Base-by-base conservation (phyloP, 345 rosid genomes). In the Noccaea caerulescens region DNA sequence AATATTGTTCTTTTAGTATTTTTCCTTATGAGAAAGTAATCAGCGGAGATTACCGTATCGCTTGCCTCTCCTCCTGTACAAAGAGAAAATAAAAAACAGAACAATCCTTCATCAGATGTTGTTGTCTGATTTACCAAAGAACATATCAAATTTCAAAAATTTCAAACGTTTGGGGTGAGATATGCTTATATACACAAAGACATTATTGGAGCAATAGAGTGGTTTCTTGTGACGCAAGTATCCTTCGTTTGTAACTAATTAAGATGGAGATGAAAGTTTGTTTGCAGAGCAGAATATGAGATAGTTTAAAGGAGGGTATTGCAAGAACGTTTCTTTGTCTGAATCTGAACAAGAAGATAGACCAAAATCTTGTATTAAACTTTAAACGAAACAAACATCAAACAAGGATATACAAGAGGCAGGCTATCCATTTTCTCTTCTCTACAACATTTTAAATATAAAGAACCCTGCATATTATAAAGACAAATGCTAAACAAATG, bases 111-210 rank as follows among this genome's bases (percentile, higher is more conserved):
- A 52, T 74, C 25, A 34, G 78, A 74, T 67, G 33, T 37, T 52
- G 50, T 36, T 74, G 78, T 74, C 73, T 74, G 63, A 59, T 10
- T 74, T 42, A 51, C 49, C 41, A 67, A 39, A 50, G 2, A 58
- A 49, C 67, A 58, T 20, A 33, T 66, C 73, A 30, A 43, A 3
- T 55, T 55, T 42, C 44, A 54, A 8, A 55, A 43, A 3, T 55
- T 55, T 42, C 44, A 54, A 8, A 55, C 8, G 4, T 16, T 49
- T 33, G 10, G 23, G 54, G 41, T 58, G 54, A 66, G 72, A 73
- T 58, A 57, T 64, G 16, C 32, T 46, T 11, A 72, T 37, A 38
- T 56, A 25, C 10, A 6, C 14, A 7, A 20, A 39, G 11, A 37
- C 5, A 12, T 4, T 12, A 33, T 54, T 67, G 50, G 47, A 37